These are phyloP conservation scores for Haplosporangium sp. DNA, from an alignment of 371 early-diverging fungal species.

Conservation along the genomic window DNA sequence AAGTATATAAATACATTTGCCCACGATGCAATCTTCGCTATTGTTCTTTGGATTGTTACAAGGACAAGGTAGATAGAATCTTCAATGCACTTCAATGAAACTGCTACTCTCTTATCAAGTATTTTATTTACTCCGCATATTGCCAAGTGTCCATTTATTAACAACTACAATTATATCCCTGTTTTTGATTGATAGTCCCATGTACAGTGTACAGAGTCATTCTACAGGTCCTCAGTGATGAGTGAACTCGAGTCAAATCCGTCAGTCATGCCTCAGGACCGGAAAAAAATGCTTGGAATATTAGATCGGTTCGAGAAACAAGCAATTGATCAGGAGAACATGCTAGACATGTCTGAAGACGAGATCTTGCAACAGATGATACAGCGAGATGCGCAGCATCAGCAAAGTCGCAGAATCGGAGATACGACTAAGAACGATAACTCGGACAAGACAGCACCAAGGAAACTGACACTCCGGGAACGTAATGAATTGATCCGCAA, in stretches of 20 bases:
- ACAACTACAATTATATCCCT: not conserved
- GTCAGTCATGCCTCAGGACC: slow-evolving; percentile 55
- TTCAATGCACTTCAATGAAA: too few relatives aligned
- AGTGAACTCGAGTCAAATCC: slow-evolving; percentile 68
- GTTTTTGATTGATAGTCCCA: slow-evolving; percentile 38
- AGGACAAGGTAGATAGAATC: slow-evolving; percentile 57
- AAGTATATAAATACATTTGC: slow-evolving; percentile 72
- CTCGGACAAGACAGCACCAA: not conserved
- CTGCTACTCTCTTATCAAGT: too few relatives aligned
- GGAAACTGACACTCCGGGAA: slow-evolving; percentile 32
- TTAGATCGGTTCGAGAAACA: slow-evolving; percentile 67
- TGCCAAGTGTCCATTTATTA: slow-evolving; percentile 19
- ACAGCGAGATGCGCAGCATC: slow-evolving; percentile 7
- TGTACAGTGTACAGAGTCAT: slow-evolving; percentile 72
- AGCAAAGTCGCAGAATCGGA: not conserved
- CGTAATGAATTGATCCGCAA: slow-evolving; percentile 39
- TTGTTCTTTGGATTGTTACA: slow-evolving; percentile 76
- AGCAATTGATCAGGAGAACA: slow-evolving; percentile 32
- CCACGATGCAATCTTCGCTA: slow-evolving; percentile 79
- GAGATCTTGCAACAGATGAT: slow-evolving; percentile 20
- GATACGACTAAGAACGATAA: not conserved
- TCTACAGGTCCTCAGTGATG: slow-evolving; percentile 71
- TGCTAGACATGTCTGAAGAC: slow-evolving; percentile 31
- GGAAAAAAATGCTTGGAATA: slow-evolving; percentile 66
- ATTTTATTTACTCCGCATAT: too few relatives aligned